These are phyloP conservation scores for Porpolomopsis calyptriformis DNA, from an alignment of 768 basidiomycete species.

Conservation along the genomic window DNA sequence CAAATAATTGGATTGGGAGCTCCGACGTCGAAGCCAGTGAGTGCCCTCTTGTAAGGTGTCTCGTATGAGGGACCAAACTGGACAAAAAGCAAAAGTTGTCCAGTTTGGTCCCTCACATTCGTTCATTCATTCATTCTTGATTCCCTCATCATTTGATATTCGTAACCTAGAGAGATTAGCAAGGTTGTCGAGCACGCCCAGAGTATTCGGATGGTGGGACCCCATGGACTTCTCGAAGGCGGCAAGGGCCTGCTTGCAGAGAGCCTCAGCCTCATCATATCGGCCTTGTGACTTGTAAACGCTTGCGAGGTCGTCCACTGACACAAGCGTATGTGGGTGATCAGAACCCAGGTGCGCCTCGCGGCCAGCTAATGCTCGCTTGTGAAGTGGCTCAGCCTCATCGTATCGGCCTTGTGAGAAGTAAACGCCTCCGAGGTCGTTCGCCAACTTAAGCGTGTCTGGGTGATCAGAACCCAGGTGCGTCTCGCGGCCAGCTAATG, in stretches of 20 bases:
- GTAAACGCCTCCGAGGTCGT: background rate
- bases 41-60: too few relatives aligned
- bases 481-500: background rate
- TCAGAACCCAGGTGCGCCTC: background rate
- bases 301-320: background rate
- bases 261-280: slow-evolving; percentile 1
- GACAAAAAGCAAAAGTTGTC: too few relatives aligned
- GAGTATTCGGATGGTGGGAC: background rate
- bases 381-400: background rate
- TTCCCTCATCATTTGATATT: background rate
- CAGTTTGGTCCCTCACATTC: too few relatives aligned
- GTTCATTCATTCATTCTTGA: too few relatives aligned
- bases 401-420: background rate
- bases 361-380: background rate
- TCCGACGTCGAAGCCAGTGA: too few relatives aligned
- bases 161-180: background rate
- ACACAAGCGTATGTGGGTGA: background rate
- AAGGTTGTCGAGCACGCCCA: background rate
- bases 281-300: background rate
- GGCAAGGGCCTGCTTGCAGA: background rate
- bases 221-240: background rate
- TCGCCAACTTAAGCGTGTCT: background rate
- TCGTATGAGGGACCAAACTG: too few relatives aligned
- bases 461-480: background rate
- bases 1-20: too few relatives aligned